Conservation (phyloP, 192 early-diverging fungal genomes). For the Linnemannia schmuckeri region DNA sequence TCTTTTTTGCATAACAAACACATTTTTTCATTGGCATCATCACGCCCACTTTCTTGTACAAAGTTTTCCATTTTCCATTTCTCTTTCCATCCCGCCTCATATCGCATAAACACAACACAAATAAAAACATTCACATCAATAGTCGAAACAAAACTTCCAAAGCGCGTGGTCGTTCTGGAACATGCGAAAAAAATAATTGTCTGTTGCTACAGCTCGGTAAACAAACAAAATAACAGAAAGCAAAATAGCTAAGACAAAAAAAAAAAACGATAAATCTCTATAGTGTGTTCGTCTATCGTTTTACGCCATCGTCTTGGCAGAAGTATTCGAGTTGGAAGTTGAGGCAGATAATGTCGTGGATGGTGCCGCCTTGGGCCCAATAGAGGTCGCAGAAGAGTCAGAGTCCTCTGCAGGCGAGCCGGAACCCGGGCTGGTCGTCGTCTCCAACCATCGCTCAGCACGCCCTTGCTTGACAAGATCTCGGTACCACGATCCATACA, state of each 20-base stretch:
- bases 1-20: background rate
- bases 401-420: background rate
- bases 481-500: slow-evolving; percentile 52
- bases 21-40: slow-evolving; percentile 6
- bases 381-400: background rate
- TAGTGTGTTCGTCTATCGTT: background rate
- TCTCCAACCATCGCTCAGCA: slow-evolving; percentile 45
- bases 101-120: background rate
- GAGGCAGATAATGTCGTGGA: background rate
- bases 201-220: background rate
- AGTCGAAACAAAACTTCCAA: too few relatives aligned
- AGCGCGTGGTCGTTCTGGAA: background rate
- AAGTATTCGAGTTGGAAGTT: background rate
- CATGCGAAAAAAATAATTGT: background rate
- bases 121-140: background rate
- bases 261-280: background rate
- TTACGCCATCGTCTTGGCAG: background rate
- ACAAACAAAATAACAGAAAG: background rate
- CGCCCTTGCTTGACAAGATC: slow-evolving; percentile 48
- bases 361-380: background rate
- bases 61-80: background rate
- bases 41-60: background rate
- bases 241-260: background rate
- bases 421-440: too few relatives aligned
- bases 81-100: background rate